Evolutionary conservation across 805 yeast genomes (phyloP), one percentile per base, ranked within the genome.

Genomic region (Candida boleticola): DNA sequence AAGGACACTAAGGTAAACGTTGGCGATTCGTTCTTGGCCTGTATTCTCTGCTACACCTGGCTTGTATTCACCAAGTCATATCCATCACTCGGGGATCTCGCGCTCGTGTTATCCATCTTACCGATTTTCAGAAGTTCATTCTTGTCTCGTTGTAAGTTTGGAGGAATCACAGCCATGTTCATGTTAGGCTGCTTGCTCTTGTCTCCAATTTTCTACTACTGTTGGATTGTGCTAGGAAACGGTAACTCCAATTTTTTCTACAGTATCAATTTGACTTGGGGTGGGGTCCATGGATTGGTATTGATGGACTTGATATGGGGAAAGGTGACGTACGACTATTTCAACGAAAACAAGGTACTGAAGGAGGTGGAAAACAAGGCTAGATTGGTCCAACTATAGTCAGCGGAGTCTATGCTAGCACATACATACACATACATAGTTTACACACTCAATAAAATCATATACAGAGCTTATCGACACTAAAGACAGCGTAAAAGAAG

Each of bases 201-300:
- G 37, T 80, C 93, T 4, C 97, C 98, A 1, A 81, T 88, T 7
- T 93, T 92, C 60, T 89, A 89, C 66, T 89, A 89, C 61, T 76
- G 93, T 45, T 93, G 99, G 99, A 87, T 92, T 51, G 85, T 83
- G 44, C 72, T 88, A 44, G 97, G 97, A 11, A 88, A 93, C 25
- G 99, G 99, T 21, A 93, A 93, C 65, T 83, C 97, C 40, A 93
- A 93, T 63, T 93, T 93, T 69, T 93, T 89, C 68, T 93, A 92
- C 67, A 97, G 98, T 29, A 85, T 93, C 53, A 88, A 93, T 3
- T 73, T 93, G 44, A 86, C 84, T 2, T 84, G 89, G 61, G 82
- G 86, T 0, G 67, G 81, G 6, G 86, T 89, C 3, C 74, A 89
- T 50, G 79, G 82, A 0, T 61, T 86, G 23, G 69, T 87, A 2